Evolutionary conservation across 2,329 filamentous ascomycete genomes (phyloP), one percentile per base, ranked within the genome.

Genomic region (Epichloe uncinata): DNA sequence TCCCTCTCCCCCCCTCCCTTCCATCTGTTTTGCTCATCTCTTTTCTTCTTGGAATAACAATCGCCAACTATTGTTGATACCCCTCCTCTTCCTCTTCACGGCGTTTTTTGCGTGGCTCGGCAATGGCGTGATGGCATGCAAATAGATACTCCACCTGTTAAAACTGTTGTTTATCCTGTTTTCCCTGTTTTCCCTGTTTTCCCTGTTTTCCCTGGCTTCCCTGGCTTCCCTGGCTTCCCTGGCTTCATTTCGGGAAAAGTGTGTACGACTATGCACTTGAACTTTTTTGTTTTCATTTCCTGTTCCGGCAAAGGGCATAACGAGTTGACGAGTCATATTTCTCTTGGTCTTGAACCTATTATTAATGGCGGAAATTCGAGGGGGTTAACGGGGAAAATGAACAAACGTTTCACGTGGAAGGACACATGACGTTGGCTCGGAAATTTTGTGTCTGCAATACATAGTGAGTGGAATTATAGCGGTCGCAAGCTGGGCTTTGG

Each of bases 321-420:
- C 49, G 49, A 44, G 5, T 34, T 50, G 49, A 50, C 49, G 49
- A 47, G 38, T 50, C 44, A 47, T 47, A 43, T 47, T 30, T 36
- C 18, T 18, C 42, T 36, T 33, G 13, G 5, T 45, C 33, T 46
- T 44, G 22, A 13, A 16, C 22, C n/a, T 30, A n/a, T 43, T 13
- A 30, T 44, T 18, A 2, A 34, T 30, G 11, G 34, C 40, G 41
- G 20, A 44, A 38, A 13, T 35, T 4, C 6, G 30, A 3, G 30
- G 26, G 7, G 35, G 35, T 3, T 3, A 37, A 37, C 35, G 15
- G 7, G 35, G 3, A 37, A n/a, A 37, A 37, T 13, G 2, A 37
- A 37, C 13, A n/a, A n/a, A 7, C 5, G 11, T 37, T n/a, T n/a
- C 13, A 13, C 7, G 12, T 13, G 15, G 15, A n/a, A 37, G 35